Evolutionary conservation across 208 protist genomes (phyloP).

Genomic region (Crithidia thermophila): DNA sequence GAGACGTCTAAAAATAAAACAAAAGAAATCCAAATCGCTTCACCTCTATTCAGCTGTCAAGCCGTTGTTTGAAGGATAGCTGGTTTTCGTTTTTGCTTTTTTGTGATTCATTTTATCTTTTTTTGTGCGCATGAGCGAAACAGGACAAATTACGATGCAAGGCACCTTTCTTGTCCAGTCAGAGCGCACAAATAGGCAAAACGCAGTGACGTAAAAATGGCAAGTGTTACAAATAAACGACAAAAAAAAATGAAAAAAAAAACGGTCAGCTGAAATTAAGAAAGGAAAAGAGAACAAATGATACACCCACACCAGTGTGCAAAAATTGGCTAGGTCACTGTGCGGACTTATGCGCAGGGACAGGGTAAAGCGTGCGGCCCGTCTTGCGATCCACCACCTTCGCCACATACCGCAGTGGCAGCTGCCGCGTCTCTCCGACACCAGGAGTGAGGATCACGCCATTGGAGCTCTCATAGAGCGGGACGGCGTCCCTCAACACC

Average conservation of each 20-base stretch:
- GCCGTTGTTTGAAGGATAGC: too few species aligned
- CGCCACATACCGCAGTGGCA: conserved; percentile 76
- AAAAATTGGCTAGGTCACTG: too few species aligned
- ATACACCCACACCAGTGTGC: not conserved
- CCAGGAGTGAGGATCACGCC: conserved; percentile 89
- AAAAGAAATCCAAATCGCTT: too few species aligned
- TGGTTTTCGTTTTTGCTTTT: too few species aligned
- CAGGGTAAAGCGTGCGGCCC: conserved; percentile 27
- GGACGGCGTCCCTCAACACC: conserved; percentile 64
- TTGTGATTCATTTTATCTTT: too few species aligned
- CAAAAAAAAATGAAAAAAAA: not conserved
- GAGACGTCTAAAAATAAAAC: too few species aligned
- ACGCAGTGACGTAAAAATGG: too few species aligned
- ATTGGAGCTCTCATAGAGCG: conserved; percentile 80
- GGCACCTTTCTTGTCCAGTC: too few species aligned
- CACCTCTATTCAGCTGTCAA: too few species aligned
- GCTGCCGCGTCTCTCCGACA: conserved; percentile 45
- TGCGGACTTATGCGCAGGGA: not conserved
- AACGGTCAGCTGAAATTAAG: not conserved
- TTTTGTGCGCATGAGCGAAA: too few species aligned
- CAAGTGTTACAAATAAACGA: not conserved
- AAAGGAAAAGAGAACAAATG: not conserved
- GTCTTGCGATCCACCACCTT: conserved; percentile 58
- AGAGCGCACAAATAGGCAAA: too few species aligned
- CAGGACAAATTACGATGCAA: too few species aligned